Base-by-base conservation (phyloP, 345 rosid genomes). In the Salix caprea region DNA sequence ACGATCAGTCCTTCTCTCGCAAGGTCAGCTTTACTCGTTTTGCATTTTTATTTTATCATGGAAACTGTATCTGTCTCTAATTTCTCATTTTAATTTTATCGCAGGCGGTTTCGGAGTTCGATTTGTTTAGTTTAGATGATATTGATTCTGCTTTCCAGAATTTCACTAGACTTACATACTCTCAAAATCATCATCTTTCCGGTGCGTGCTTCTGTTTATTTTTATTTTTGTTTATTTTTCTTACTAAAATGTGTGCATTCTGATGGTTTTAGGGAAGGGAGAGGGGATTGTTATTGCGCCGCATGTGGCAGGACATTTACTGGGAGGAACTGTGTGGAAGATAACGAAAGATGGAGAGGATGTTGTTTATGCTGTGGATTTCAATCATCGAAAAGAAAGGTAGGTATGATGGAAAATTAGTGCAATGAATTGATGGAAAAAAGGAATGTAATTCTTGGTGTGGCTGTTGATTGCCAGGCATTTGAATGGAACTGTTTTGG, bases 341-440 rank as follows among this genome's bases (percentile, higher is more conserved):
- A 96, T 96, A 82, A 90, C 97, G 10, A 96, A 96, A 86, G 99
- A 96, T 67, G 99, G 99, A 72, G 99, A 96, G 78, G 98, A 96
- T 79, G 97, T 96, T 76, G 84, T 96, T 65, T 96, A 96, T 86
- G 99, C 98, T 75, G 99, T 93, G 75, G 99, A 96, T 79, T 93
- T 91, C 82, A 96, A 96, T 81, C 98, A 92, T 70, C 93, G 98
- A 50, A 96, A 90, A 87, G 99, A 96, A 88, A 91, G 90, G 99
- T 93, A 86, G 52, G 18, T 64, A 30, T 46, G 52, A 3, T 46
- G 52, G 5, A 46, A 46, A 46, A 10, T 42, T 42, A 42, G 14
- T 2, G 46, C 46, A 15, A 46, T 46, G 18, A 46, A 46, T 4
- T 46, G 18, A 46, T 46, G 52, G 19, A 46, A 46, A 46, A 46